phyloP scores from a whole-genome alignment of 2,329 filamentous ascomycete genomes.

The Arachnomyces sp. region DNA sequence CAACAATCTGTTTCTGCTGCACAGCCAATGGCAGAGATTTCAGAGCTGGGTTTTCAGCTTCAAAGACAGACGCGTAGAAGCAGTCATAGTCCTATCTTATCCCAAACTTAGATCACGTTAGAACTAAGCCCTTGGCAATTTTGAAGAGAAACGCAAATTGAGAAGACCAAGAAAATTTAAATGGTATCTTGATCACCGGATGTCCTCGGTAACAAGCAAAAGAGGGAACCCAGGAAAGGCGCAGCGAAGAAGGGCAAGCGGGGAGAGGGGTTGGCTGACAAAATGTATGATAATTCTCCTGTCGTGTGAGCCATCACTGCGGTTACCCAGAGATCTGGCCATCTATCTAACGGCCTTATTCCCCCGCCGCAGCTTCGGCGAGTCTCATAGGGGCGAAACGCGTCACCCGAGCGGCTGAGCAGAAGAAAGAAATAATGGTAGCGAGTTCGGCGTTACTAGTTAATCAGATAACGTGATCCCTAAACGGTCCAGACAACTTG shows the following conservation, averaged over 20 bases:
- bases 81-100: slow-evolving; percentile 49
- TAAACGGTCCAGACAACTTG: too few species aligned
- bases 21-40: slow-evolving; percentile 70
- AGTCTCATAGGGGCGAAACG: too few species aligned
- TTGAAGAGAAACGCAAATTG: neutral
- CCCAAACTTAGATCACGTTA: slow-evolving; percentile 1
- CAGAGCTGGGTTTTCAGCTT: slow-evolving; percentile 68
- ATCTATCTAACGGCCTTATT: too few species aligned
- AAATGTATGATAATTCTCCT: slow-evolving; percentile 72
- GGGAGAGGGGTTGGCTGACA: slow-evolving; percentile 41
- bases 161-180: slow-evolving; percentile 3
- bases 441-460: too few species aligned
- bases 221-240: neutral
- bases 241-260: neutral
- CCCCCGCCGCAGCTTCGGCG: too few species aligned
- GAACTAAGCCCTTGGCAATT: slow-evolving; percentile 1
- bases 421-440: too few species aligned
- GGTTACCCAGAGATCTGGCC: too few species aligned
- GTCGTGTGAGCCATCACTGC: slow-evolving; percentile 40
- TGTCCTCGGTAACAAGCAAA: neutral
- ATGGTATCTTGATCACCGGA: neutral
- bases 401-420: too few species aligned
- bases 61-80: slow-evolving; percentile 90
- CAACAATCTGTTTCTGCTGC: slow-evolving; percentile 87
- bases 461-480: too few species aligned